Evolutionary conservation across 1,139 yeast species (phyloP), one percentile per base, ranked within the genome.

Genomic region (Yarrowia galli): DNA sequence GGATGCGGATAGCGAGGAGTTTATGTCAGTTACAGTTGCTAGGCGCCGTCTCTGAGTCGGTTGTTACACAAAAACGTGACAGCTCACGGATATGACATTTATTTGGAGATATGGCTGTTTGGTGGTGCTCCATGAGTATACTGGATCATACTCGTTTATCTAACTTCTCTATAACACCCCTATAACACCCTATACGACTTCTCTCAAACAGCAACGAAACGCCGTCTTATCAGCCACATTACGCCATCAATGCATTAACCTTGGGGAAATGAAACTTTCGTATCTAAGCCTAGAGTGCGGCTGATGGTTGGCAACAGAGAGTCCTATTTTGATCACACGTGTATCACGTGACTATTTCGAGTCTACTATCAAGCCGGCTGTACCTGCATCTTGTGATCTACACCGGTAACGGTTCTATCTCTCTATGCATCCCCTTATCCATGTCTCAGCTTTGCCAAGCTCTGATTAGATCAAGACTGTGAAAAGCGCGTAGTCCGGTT

Each of bases 111-210:
- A 15, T n/a, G 12, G 8, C 43, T 16, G 2, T 23, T 13, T 20
- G n/a, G 1, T 8, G 12, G 2, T 10, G 12, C 13, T 43, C 23
- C 6, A 2, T 3, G n/a, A 9, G 16, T 43, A 0, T 12, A 1
- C 9, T 5, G 28, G 16, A 15, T 1, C 9, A 0, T 7, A 13
- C 0, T 4, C 0, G 15, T 43, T 18, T 43, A 22, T 4, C 3
- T 3, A 22, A 1, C 3, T 3, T 22, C 6, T 13, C 13, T 5
- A 22, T 8, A 22, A 1, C 16, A 22, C 22, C 36, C 0, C 10
- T 1, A 2, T 6, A 45, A 22, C 20, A 28, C 53, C 23, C 9
- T n/a, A 7, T 77, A 51, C 83, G 75, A 60, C 78, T 78, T 69
- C 85, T 76, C 70, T 80, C 74, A 28, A 69, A n/a, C 15, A 16